Evolutionary conservation across 2,329 filamentous ascomycete genomes (phyloP).

Genomic region (Aschersonia sp.): DNA sequence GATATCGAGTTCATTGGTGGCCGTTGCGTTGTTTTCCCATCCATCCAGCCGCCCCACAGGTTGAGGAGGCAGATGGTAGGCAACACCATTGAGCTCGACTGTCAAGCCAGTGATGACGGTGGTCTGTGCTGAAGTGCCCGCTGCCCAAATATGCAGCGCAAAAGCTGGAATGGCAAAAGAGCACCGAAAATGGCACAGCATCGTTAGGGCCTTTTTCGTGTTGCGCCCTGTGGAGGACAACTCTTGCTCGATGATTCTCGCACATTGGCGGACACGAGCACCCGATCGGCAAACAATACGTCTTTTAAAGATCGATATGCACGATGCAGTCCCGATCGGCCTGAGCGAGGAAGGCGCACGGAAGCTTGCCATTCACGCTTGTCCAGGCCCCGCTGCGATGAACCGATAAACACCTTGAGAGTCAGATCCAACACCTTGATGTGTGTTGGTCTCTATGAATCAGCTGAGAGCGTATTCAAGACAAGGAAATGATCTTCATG

Average conservation of each 20-base stretch:
- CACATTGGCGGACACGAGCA: too few species aligned
- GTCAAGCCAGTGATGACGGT: slow-evolving; percentile 4
- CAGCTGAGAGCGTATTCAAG: too few species aligned
- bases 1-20: neutral
- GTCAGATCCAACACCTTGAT: neutral
- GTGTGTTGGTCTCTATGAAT: neutral
- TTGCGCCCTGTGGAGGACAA: too few species aligned
- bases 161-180: neutral
- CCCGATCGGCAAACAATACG: too few species aligned
- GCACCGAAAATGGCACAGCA: too few species aligned
- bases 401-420: neutral
- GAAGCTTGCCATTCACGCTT: neutral
- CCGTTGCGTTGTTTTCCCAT: neutral
- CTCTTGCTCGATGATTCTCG: too few species aligned
- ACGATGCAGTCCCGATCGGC: too few species aligned
- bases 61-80: slow-evolving; percentile 6
- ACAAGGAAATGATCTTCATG: too few species aligned
- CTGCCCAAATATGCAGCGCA: neutral
- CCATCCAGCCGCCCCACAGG: slow-evolving; percentile 1
- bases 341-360: too few species aligned
- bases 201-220: too few species aligned
- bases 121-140: neutral
- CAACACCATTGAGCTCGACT: slow-evolving; percentile 1
- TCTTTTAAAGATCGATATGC: too few species aligned
- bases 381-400: neutral